Conservation (phyloP, 106 monocot genomes). For the Dioscorea alata region DNA sequence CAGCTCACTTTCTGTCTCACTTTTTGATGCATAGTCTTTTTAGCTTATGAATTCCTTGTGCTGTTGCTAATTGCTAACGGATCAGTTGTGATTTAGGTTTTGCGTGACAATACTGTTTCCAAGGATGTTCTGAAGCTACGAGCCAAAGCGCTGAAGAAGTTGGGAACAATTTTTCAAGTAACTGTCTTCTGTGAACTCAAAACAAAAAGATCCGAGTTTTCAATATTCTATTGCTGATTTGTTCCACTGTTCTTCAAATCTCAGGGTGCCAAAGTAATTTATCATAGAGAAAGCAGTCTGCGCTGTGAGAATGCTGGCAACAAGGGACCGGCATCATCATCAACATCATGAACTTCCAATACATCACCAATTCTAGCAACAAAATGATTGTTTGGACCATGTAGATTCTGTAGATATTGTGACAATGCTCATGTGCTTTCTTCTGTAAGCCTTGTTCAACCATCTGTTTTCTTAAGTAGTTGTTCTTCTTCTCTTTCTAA, state of each 20-base stretch:
- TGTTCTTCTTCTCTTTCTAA: no score
- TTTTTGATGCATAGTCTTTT: not conserved
- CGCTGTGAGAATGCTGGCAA: constrained; percentile 18
- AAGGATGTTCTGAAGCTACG: constrained; percentile 57
- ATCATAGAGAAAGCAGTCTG: constrained; percentile 42
- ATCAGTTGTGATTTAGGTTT: constrained; percentile 33
- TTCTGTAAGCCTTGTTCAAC: no score
- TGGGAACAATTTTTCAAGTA: constrained; percentile 77
- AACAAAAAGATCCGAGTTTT: not conserved
- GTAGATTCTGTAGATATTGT: no score
- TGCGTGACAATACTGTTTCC: constrained; percentile 38
- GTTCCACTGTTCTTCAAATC: not conserved
- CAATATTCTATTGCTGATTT: not conserved
- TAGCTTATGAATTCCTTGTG: not conserved
- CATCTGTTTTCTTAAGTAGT: no score
- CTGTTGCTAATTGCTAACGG: constrained; percentile 4
- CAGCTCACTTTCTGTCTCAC: no score
- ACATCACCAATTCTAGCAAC: no score
- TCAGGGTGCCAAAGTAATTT: constrained; percentile 46
- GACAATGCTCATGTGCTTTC: no score
- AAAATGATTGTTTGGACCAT: no score
- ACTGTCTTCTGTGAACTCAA: not conserved
- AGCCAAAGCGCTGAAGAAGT: constrained; percentile 56
- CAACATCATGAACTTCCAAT: constrained; percentile 2
- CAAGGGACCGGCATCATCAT: constrained; percentile 18